Base-by-base conservation (phyloP, 768 basidiomycete species). In the Pleurotus tuoliensis region DNA sequence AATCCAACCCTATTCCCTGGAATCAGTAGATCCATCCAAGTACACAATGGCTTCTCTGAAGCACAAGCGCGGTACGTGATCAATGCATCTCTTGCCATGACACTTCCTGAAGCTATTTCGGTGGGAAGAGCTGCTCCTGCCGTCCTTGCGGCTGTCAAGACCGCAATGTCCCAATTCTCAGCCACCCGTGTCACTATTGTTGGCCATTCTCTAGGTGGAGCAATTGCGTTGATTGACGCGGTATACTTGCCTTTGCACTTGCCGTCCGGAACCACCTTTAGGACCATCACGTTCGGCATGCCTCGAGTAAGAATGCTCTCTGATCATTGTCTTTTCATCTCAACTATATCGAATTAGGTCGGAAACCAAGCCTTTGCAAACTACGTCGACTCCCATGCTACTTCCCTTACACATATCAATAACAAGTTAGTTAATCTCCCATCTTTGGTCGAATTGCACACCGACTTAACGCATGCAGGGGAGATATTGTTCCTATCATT, bases 321-420 rank as follows among this genome's bases (percentile, higher is more conserved):
- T 30, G 2, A 5, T 63, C 12, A 62, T 71, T 48, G 56, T 70
- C 27, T 27, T 37, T 63, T 67, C 30, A 11, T 47, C 16, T 44
- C 56, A 13, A 13, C 12, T 9, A 4, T 6, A 1, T 15, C 12
- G 30, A 27, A 5, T 44, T 4, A 37, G 77, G 77, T 78, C 27
- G 83, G 86, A 11, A 86, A 87, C 65, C 77, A 79, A 63, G 81
- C 73, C 1, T 88, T 86, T 59, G 84, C 84, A 0, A 60, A 84
- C 63, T 84, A 82, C 61, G 79, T 86, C 47, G 83, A 86, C 59
- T 69, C 76, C 5, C 68, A 81, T 54, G 39, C 76, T 18, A 58
- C 49, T 41, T 51, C 69, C 11, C 60, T 87, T 46, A 82, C 78
- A 0, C 85, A 82, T 62, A 80, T 88, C 60, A 87, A 83, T 63